phyloP scores from a whole-genome alignment of 1,284 basidiomycete genomes.

The Fomes fomentarius region DNA sequence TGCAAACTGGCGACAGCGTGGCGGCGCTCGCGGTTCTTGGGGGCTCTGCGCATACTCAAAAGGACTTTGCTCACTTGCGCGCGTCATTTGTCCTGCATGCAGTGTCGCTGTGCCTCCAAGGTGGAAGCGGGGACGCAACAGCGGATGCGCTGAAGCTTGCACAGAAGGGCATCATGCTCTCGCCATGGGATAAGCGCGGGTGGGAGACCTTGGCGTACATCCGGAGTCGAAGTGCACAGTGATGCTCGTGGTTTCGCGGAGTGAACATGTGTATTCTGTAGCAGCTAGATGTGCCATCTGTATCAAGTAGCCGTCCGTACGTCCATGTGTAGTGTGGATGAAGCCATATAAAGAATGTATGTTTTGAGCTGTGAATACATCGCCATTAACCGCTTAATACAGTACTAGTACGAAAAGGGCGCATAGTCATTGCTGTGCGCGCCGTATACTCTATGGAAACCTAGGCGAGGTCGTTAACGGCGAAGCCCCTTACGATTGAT shows the following conservation, averaged over 20 bases:
- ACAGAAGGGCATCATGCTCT: slow-evolving; percentile 70
- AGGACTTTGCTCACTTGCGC: slow-evolving; percentile 35
- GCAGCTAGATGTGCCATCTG: slow-evolving; percentile 1
- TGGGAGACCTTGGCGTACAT: slow-evolving; percentile 69
- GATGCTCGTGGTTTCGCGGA: background rate
- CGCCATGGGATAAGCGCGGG: slow-evolving; percentile 58
- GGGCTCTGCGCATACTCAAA: slow-evolving; percentile 31
- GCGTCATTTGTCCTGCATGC: slow-evolving; percentile 49
- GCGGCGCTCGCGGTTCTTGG: slow-evolving; percentile 44
- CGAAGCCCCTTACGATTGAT: background rate
- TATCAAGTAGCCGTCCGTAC: slow-evolving; percentile 6
- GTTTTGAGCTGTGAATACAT: slow-evolving; percentile 26
- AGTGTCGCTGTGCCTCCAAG: slow-evolving; percentile 35
- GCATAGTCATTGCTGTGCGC: background rate
- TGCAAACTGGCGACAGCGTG: slow-evolving; percentile 49
- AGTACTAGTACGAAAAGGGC: slow-evolving; percentile 8
- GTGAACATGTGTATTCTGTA: background rate
- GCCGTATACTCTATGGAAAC: slow-evolving; percentile 5
- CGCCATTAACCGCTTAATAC: slow-evolving; percentile 19
- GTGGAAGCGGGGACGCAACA: slow-evolving; percentile 31
- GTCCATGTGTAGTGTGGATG: background rate
- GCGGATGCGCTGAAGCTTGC: slow-evolving; percentile 46
- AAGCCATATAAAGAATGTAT: slow-evolving; percentile 13
- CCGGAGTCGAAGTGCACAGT: slow-evolving; percentile 23
- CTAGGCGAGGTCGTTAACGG: background rate